A percentile compares a stretch with the other conserved stretches of the same genome.
phyloP scores from a whole-genome alignment of 139 green algal species.

The Micractinium sp. region DNA sequence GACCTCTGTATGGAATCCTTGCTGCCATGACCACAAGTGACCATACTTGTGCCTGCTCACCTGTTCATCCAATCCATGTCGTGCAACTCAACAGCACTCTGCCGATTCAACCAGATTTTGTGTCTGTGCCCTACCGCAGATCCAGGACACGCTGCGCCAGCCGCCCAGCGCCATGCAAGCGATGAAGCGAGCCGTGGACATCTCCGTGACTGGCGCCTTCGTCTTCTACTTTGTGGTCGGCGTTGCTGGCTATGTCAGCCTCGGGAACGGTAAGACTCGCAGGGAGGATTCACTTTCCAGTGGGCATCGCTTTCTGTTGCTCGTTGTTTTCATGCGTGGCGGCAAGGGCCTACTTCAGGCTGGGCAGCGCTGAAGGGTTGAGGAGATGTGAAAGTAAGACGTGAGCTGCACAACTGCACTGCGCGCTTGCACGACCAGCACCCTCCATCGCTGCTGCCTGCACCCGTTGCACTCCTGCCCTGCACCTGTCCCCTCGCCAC shows the following conservation, averaged over 20 bases:
- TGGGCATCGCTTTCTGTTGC: neutral
- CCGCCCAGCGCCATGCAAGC: constrained; percentile 3
- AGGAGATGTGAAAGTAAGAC: neutral
- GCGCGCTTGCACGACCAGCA: too few relatives aligned
- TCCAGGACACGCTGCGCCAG: constrained; percentile 53
- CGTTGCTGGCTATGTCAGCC: constrained; percentile 9
- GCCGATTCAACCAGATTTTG: too few relatives aligned
- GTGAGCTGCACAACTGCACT: neutral
- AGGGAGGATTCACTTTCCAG: neutral
- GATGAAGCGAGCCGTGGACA: constrained; percentile 27
- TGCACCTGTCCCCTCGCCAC: neutral
- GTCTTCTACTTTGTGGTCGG: constrained; percentile 37
- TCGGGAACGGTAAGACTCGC: constrained; percentile 17
- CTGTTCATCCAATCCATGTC: too few relatives aligned
- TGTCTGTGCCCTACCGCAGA: too few relatives aligned
- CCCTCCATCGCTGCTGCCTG: too few relatives aligned
- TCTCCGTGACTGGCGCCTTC: constrained; percentile 22
- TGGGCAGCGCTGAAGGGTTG: too few relatives aligned
- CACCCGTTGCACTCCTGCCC: too few relatives aligned
- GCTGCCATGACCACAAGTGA: neutral
- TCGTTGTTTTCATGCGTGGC: neutral
- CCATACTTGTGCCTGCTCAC: neutral
- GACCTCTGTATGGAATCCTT: too few relatives aligned
- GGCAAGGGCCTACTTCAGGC: neutral
- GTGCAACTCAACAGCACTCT: too few relatives aligned